Evolutionary conservation across 352 stramenopile genomes (phyloP).

Genomic region (Phytophthora kernoviae): DNA sequence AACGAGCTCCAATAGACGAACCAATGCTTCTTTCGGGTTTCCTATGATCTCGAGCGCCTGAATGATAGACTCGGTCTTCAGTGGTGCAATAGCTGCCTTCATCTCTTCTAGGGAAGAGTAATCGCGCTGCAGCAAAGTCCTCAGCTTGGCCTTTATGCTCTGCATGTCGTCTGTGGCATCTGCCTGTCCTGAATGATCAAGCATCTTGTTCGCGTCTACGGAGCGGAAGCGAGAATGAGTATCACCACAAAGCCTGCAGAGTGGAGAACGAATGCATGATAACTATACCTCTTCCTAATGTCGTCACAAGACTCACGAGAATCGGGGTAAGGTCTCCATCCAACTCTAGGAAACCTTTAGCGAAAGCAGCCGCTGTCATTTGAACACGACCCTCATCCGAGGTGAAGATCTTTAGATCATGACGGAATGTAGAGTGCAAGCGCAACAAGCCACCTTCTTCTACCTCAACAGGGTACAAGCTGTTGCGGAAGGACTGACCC

Average conservation of each 20-base stretch:
- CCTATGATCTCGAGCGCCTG: conserved; percentile 79
- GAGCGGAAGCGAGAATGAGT: neutral
- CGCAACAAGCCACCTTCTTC: conserved; percentile 95
- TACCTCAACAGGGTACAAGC: conserved; percentile 89
- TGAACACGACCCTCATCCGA: conserved; percentile 99
- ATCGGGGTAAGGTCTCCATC: conserved; percentile 99
- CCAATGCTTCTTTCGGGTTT: conserved; percentile 79
- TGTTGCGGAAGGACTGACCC: conserved; percentile 92
- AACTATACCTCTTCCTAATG: conserved; percentile 78
- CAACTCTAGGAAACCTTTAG: conserved; percentile 98
- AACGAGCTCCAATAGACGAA: conserved; percentile 77
- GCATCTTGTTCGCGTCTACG: conserved; percentile 94
- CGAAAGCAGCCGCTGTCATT: conserved; percentile 99
- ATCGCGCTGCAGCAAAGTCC: conserved; percentile 89
- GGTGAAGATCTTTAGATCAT: conserved; percentile 99
- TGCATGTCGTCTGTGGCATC: conserved; percentile 95
- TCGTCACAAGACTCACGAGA: conserved; percentile 95
- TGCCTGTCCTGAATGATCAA: conserved; percentile 98
- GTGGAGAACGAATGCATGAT: too few relatives aligned
- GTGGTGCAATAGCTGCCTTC: conserved; percentile 61
- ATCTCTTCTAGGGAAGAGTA: conserved; percentile 74
- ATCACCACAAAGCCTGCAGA: too few relatives aligned
- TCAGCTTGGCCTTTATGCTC: conserved; percentile 86
- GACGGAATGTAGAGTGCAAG: conserved; percentile 99
- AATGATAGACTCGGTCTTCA: conserved; percentile 81